Evolutionary conservation across 768 basidiomycete genomes (phyloP).

Genomic region (Lyophyllum shimeji): DNA sequence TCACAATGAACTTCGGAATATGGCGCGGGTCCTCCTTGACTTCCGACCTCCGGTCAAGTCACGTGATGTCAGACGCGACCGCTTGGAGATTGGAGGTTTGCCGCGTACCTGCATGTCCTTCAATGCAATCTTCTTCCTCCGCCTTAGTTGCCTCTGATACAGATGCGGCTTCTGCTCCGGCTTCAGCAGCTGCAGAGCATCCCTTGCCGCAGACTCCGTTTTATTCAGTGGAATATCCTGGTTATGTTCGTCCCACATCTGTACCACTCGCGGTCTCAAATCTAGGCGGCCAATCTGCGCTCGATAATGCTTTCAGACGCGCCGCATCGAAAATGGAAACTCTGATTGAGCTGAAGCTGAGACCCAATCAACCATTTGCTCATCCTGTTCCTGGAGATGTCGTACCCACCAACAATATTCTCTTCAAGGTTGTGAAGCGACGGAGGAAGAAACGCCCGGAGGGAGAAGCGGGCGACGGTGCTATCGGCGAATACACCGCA

Average conservation of each 20-base stretch:
- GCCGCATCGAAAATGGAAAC: conserved; percentile 60
- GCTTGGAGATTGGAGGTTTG: neutral
- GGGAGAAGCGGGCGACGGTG: conserved; percentile 26
- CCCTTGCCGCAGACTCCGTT: conserved; percentile 59
- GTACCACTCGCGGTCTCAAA: conserved; percentile 60
- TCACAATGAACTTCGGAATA: no score
- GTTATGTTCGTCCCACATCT: conserved; percentile 69
- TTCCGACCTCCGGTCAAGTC: no score
- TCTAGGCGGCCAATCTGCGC: conserved; percentile 66
- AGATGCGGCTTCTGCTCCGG: neutral
- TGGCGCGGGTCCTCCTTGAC: no score
- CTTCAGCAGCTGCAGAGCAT: conserved; percentile 28
- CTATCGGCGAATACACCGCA: conserved; percentile 69
- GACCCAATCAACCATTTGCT: conserved; percentile 72
- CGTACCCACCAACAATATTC: conserved; percentile 73
- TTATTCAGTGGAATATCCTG: conserved; percentile 89
- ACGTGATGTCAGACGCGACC: neutral
- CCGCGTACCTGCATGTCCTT: neutral
- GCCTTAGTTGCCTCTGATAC: neutral
- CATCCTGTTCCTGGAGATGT: conserved; percentile 86
- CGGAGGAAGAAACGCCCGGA: conserved; percentile 44
- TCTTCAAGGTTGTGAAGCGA: conserved; percentile 81
- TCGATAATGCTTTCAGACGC: conserved; percentile 79
- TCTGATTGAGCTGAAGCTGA: conserved; percentile 74
- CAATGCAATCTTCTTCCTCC: conserved; percentile 16